Conservation (phyloP, 2,329 filamentous ascomycete species). For the Knufia petricola region DNA sequence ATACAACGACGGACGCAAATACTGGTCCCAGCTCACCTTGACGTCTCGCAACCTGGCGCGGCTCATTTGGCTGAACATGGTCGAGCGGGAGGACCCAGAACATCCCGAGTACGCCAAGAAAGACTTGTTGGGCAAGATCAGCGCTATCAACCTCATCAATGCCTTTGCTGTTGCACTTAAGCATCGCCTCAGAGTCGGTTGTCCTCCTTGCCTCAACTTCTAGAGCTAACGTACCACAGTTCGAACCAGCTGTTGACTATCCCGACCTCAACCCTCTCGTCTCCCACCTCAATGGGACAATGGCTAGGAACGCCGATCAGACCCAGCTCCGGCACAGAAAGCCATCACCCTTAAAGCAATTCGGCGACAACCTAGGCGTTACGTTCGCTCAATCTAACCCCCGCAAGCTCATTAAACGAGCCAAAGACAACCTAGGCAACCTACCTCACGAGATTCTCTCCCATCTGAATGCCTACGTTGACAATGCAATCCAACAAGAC, state of each 20-base stretch:
- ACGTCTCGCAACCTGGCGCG: conserved; percentile 52
- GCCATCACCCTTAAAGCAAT: conserved; percentile 50
- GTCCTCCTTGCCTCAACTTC: too few species aligned
- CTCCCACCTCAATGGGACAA: conserved; percentile 59
- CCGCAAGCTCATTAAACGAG: conserved; percentile 63
- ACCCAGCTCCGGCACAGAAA: conserved; percentile 28
- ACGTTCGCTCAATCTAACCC: conserved; percentile 71
- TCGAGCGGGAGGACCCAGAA: conserved; percentile 43
- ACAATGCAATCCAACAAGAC: conserved; percentile 44
- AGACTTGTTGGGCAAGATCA: conserved; percentile 60
- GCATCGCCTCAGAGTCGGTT: conserved; percentile 69
- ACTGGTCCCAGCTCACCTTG: conserved; percentile 50
- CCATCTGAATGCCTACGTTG: conserved; percentile 59
- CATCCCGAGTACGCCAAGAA: conserved; percentile 42
- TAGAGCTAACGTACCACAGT: too few species aligned
- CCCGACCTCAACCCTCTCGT: conserved; percentile 62
- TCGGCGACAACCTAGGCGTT: conserved; percentile 65
- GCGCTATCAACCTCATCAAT: conserved; percentile 66
- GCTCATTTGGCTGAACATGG: conserved; percentile 70
- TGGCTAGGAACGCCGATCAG: conserved; percentile 51
- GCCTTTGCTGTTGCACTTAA: conserved; percentile 71
- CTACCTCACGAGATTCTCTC: conserved; percentile 73
- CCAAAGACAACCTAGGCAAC: conserved; percentile 65
- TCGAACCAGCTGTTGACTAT: conserved; percentile 72
- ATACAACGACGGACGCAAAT: conserved; percentile 53